Base-by-base conservation (phyloP, 2,329 filamentous ascomycete species). In the Neofusicoccum umdonicola region DNA sequence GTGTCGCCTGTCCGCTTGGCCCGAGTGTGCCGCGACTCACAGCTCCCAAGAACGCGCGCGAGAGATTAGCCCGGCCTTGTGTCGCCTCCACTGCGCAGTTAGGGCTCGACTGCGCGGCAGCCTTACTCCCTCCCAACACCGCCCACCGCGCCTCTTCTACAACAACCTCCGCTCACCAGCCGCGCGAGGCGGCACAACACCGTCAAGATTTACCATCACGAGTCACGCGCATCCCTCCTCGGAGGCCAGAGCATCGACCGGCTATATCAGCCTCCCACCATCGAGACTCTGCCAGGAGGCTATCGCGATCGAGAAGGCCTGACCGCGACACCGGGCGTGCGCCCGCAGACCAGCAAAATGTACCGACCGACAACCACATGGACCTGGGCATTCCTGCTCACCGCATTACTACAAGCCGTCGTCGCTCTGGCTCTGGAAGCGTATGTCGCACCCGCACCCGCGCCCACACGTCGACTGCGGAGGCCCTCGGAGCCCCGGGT, bases 391-490 rank as follows among this genome's bases (percentile, higher is more conserved):
- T 98, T 98, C 76, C 87, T 96, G 79, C 77, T 87, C 68, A 84
- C 90, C 41, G 88, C 91, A 41, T 78, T 89, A 51, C 68, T 91
- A 65, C 95, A 99, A 82, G 91, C 92, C 67, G 79, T 90, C 66
- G 85, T 96, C 63, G 91, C 91, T 68, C 84, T 98, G 69, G 89
- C 85, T 27, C 89, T 97, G 69, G 94, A 99, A 83, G 87, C 90
- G 92, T 97, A 85, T 75, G 91, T 83, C 48, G 3, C 37, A 39
- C 37, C 35, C 7, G 12, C 45, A 45, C 42, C 27, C 50, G 34
- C n/a, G 31, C 35, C 51, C 37, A 19, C 17, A 12, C n/a, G n/a
- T 4, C 12, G 17, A 13, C 35, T n/a, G 35, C 17, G 11, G 37
- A 42, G 35, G 17, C 12, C 34, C 22, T 44, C 31, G 27, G 42